Evolutionary conservation across 176 grass and related monocot species (phyloP).

Genomic region (Triticum aestivum): DNA sequence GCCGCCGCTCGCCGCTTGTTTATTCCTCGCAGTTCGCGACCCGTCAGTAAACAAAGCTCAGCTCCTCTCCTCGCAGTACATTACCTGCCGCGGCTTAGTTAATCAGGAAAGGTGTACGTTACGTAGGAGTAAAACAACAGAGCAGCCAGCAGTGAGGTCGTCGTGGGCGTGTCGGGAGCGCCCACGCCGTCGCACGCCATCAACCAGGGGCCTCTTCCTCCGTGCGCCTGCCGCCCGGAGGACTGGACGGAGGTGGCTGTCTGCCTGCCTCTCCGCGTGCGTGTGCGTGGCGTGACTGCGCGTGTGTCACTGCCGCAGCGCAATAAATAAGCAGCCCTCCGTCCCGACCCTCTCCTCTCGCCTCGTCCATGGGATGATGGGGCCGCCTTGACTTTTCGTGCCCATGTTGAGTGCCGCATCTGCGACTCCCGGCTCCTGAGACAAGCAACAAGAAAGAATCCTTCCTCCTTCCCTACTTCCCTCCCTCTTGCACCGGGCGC

Average conservation of each 20-base stretch:
- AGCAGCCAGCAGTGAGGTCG: neutral
- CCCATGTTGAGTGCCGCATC: conserved; percentile 20
- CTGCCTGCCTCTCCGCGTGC: conserved; percentile 20
- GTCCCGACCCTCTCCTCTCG: neutral
- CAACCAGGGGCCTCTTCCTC: conserved; percentile 24
- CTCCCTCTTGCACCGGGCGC: neutral
- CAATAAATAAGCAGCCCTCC: conserved; percentile 46
- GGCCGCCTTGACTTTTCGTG: conserved; percentile 45
- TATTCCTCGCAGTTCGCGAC: conserved; percentile 36
- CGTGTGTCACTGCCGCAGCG: conserved; percentile 26
- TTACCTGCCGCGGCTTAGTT: neutral
- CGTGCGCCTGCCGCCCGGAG: neutral
- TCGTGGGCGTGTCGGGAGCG: conserved; percentile 26
- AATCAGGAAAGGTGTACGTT: neutral
- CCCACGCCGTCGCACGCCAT: neutral
- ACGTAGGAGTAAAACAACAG: neutral
- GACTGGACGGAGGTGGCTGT: conserved; percentile 12
- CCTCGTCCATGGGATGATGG: neutral
- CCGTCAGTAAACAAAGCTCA: conserved; percentile 29
- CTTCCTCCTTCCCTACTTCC: neutral
- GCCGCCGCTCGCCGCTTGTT: conserved; percentile 26
- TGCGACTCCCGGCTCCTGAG: conserved; percentile 17
- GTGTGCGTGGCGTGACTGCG: neutral
- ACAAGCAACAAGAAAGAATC: neutral
- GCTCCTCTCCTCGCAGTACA: neutral